Evolutionary conservation across 208 protist genomes (phyloP), one percentile per base, ranked within the genome.

Genomic region (Herpetomonas muscarum): DNA sequence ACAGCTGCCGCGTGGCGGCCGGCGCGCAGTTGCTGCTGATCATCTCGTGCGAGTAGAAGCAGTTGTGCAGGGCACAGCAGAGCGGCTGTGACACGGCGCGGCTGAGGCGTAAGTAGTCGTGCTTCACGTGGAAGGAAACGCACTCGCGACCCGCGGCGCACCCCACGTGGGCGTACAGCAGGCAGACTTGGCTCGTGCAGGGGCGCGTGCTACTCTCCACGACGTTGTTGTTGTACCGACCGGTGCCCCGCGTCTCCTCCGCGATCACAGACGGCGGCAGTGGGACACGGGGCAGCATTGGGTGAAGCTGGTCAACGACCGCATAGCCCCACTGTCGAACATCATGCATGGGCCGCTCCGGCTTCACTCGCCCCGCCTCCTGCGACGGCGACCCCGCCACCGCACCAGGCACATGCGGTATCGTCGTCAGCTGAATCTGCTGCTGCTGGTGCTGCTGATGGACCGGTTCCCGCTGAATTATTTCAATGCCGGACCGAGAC

Each of bases 21-120:
- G 67, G 64, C 2, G 58, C 77, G 32, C 67, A 70, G 32, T 68
- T 64, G 30, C 62, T 10, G 22, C 17, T 17, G 17, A 85, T 24
- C 73, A 85, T 79, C 39, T 85, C 73, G 44, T 80, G 77, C 22
- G 73, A 70, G 60, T 78, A 81, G 56, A 73, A 79, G 70, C 69
- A 76, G 61, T 82, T 86, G 67, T 86, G 71, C 48, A 80, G 17
- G 3, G 56, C 66, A 31, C 77, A 85, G 66, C 77, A 80, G 17
- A 85, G 49, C 25, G 68, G 55, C 22, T 76, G 60, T 7, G 58
- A 48, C 13, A 65, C 69, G 32, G 55, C 60, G 29, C 73, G 68
- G 44, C 64, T 70, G 54, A 75, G 64, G 30, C 45, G 49, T 37
- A 79, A 41, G 54, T 85, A 85, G 37, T 58, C 29, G 17, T 19